phyloP scores from a whole-genome alignment of 352 stramenopile species.

The Globisporangium echinulatum region DNA sequence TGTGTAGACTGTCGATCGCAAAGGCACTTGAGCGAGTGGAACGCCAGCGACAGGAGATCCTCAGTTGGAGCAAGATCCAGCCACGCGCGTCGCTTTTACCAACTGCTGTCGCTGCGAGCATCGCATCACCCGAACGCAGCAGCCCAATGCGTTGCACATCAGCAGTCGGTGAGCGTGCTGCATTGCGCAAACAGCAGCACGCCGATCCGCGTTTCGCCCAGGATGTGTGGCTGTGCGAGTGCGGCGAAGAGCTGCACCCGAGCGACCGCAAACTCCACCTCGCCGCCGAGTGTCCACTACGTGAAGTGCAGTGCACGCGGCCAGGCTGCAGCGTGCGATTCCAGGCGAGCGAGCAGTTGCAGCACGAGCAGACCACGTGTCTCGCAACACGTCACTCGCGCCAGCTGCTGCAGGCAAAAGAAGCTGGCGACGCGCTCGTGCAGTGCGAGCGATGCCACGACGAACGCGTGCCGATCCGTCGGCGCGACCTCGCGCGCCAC shows the following conservation, averaged over 20 bases:
- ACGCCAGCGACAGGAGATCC: slow-evolving; percentile 23
- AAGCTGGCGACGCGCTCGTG: slow-evolving; percentile 28
- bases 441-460: slow-evolving; percentile 36
- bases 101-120: not conserved
- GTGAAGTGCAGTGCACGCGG: slow-evolving; percentile 33
- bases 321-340: slow-evolving; percentile 39
- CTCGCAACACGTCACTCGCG: slow-evolving; percentile 19
- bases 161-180: not conserved
- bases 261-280: slow-evolving; percentile 29
- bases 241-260: slow-evolving; percentile 40
- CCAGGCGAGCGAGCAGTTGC: slow-evolving; percentile 13
- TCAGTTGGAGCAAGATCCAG: slow-evolving; percentile 22
- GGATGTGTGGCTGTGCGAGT: slow-evolving; percentile 40
- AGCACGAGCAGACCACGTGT: slow-evolving; percentile 43
- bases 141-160: slow-evolving; percentile 4
- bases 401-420: slow-evolving; percentile 34
- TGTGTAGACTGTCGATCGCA: slow-evolving; percentile 23
- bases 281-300: slow-evolving; percentile 28
- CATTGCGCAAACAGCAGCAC: slow-evolving; percentile 6
- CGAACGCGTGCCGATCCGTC: slow-evolving; percentile 19
- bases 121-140: not conserved
- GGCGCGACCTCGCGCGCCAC: slow-evolving; percentile 37
- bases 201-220: slow-evolving; percentile 9
- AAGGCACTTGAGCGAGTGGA: slow-evolving; percentile 32
- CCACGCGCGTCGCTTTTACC: slow-evolving; percentile 11